Evolutionary conservation across 495 filamentous ascomycete genomes (phyloP).

Genomic region (Peziza echinospora): DNA sequence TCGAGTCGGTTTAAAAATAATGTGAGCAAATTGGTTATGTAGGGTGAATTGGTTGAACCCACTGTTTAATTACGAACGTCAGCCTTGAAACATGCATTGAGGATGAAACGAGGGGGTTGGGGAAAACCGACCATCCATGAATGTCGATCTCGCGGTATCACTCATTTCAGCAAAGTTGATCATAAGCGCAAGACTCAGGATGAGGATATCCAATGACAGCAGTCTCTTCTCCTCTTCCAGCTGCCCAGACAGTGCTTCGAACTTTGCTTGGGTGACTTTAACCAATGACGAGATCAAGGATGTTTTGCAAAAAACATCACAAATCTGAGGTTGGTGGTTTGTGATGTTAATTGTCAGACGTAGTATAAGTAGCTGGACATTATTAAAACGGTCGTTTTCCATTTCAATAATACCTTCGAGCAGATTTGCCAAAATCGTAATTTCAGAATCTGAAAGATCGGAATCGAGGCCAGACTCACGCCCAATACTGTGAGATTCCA

Average conservation of each 20-base stretch:
- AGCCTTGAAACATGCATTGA: too few species aligned
- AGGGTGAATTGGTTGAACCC: too few species aligned
- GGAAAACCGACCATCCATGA: conserved; percentile 6
- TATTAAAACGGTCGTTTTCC: conserved; percentile 6
- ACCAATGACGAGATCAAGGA: conserved; percentile 18
- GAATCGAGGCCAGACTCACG: conserved; percentile 3
- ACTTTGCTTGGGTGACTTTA: conserved; percentile 19
- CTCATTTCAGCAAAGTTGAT: conserved; percentile 78
- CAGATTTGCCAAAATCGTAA: conserved; percentile 11
- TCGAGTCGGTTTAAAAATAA: conserved; percentile 23
- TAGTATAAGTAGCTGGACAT: conserved; percentile 25
- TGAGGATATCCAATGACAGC: conserved; percentile 41
- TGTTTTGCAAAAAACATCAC: conserved; percentile 38
- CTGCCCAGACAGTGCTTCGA: conserved; percentile 23
- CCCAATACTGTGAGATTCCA: conserved; percentile 36
- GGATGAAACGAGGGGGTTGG: too few species aligned
- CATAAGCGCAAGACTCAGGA: conserved; percentile 60
- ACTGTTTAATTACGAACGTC: too few species aligned
- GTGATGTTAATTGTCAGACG: conserved; percentile 70
- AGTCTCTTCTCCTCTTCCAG: conserved; percentile 25
- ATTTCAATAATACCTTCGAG: conserved; percentile 7
- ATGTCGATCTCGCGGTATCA: conserved; percentile 7
- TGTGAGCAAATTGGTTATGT: conserved; percentile 26
- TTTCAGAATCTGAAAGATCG: conserved; percentile 9
- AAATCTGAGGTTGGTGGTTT: conserved; percentile 52